Evolutionary conservation across 192 early-diverging fungal genomes (phyloP).

Genomic region (Podila clonocystis): DNA sequence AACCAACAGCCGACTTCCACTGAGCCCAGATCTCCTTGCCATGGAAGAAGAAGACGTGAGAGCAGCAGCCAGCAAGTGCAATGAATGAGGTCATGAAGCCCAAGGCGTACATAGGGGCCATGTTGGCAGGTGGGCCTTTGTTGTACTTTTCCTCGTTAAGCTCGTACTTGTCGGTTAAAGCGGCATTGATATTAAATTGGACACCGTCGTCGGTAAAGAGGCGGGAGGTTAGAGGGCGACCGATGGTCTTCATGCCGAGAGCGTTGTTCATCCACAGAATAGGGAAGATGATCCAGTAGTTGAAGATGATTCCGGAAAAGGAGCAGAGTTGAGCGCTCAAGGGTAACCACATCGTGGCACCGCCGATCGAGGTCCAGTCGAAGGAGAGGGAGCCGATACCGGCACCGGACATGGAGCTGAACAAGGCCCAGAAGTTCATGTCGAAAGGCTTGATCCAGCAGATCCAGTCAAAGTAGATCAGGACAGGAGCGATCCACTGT

Average conservation of each 20-base stretch:
- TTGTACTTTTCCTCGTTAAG: slow-evolving; percentile 57
- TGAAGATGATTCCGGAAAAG: slow-evolving; percentile 64
- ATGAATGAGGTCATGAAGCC: slow-evolving; percentile 73
- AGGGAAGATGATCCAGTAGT: slow-evolving; percentile 77
- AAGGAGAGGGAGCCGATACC: slow-evolving; percentile 74
- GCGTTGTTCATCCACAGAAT: slow-evolving; percentile 66
- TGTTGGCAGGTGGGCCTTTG: slow-evolving; percentile 55
- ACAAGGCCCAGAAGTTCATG: slow-evolving; percentile 30
- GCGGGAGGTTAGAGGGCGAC: slow-evolving; percentile 17
- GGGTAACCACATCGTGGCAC: slow-evolving; percentile 27
- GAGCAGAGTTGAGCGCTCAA: slow-evolving; percentile 67
- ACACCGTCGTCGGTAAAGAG: slow-evolving; percentile 21
- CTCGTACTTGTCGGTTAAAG: slow-evolving; percentile 11
- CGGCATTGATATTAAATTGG: slow-evolving; percentile 2
- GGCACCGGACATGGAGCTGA: slow-evolving; percentile 57
- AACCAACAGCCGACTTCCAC: slow-evolving; percentile 21
- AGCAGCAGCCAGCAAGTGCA: slow-evolving; percentile 58
- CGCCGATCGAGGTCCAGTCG: slow-evolving; percentile 69
- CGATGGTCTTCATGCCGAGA: slow-evolving; percentile 13
- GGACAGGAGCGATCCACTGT: slow-evolving; percentile 26
- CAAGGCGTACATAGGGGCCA: slow-evolving; percentile 61
- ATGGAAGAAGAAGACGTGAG: slow-evolving; percentile 69
- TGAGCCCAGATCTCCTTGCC: slow-evolving; percentile 67
- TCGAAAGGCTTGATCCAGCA: slow-evolving; percentile 41
- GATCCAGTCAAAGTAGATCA: slow-evolving; percentile 38